Conservation (phyloP, 176 grass and related monocot species). For the Musa acuminata region DNA sequence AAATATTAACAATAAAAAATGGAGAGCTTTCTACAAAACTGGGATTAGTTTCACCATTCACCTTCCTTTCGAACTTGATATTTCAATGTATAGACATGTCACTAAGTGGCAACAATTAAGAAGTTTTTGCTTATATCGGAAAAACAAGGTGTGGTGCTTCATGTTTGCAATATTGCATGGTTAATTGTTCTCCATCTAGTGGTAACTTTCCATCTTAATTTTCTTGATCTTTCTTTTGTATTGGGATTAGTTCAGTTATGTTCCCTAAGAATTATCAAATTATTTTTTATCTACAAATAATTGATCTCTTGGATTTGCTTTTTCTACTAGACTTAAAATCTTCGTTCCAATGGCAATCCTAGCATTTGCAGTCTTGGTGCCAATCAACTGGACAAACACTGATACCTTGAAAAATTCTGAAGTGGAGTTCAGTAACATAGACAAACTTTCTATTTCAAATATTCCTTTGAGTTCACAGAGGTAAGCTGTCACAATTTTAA, state of each 20-base stretch:
- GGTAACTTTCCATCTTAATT: background rate
- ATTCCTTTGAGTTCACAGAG: background rate
- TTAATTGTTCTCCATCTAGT: background rate
- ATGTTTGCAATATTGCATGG: background rate
- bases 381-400: conserved; percentile 12
- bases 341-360: conserved; percentile 13
- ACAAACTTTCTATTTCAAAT: conserved; percentile 15
- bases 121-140: background rate
- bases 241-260: background rate
- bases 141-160: background rate
- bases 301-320: background rate
- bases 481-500: background rate
- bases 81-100: background rate
- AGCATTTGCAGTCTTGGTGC: conserved; percentile 12
- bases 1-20: too few species aligned
- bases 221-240: too few species aligned
- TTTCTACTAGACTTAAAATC: conserved; percentile 6
- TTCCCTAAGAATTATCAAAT: background rate
- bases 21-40: too few species aligned
- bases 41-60: too few species aligned
- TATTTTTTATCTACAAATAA: background rate
- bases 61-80: background rate
- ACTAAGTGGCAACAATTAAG: background rate
- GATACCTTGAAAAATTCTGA: background rate
- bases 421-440: conserved; percentile 8